Conservation (phyloP, 2,329 filamentous ascomycete species). For the Phyllosticta capitalensis region DNA sequence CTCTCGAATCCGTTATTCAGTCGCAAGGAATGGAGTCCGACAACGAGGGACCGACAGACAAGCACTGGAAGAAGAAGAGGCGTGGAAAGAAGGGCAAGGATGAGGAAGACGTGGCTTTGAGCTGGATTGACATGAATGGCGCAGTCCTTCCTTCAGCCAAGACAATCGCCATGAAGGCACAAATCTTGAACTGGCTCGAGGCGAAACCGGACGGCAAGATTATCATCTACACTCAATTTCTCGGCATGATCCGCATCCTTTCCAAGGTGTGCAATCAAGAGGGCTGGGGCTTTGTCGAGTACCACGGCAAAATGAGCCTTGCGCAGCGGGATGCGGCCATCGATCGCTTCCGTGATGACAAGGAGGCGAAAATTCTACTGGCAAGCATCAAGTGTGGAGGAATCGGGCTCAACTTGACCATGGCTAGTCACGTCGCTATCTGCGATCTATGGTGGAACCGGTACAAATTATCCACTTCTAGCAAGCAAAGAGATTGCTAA, state of each 20-base stretch:
- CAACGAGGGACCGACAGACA: slow-evolving; percentile 11
- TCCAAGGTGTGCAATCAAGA: slow-evolving; percentile 40
- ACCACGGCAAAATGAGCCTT: slow-evolving; percentile 41
- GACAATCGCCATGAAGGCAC: slow-evolving; percentile 36
- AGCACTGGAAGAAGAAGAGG: slow-evolving; percentile 3
- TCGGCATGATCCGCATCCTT: slow-evolving; percentile 44
- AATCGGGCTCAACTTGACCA: slow-evolving; percentile 49
- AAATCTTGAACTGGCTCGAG: slow-evolving; percentile 35
- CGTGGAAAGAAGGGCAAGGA: slow-evolving; percentile 12
- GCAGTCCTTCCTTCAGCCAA: slow-evolving; percentile 36
- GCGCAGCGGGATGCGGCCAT: slow-evolving; percentile 38
- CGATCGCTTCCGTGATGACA: slow-evolving; percentile 32
- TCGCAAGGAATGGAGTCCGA: background rate
- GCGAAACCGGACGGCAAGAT: slow-evolving; percentile 44
- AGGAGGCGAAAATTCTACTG: slow-evolving; percentile 40
- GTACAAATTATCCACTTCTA: background rate
- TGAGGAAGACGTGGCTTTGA: slow-evolving; percentile 16
- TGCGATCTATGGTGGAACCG: slow-evolving; percentile 51
- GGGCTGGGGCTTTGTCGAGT: slow-evolving; percentile 39
- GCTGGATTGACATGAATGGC: slow-evolving; percentile 32
- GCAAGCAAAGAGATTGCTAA: background rate
- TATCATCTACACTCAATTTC: slow-evolving; percentile 52
- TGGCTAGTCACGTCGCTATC: slow-evolving; percentile 41
- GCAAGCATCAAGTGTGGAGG: slow-evolving; percentile 50
- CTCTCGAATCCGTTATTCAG: slow-evolving; percentile 11